Evolutionary conservation across 129 eudicot species (phyloP).

Genomic region (Lonicera japonica): DNA sequence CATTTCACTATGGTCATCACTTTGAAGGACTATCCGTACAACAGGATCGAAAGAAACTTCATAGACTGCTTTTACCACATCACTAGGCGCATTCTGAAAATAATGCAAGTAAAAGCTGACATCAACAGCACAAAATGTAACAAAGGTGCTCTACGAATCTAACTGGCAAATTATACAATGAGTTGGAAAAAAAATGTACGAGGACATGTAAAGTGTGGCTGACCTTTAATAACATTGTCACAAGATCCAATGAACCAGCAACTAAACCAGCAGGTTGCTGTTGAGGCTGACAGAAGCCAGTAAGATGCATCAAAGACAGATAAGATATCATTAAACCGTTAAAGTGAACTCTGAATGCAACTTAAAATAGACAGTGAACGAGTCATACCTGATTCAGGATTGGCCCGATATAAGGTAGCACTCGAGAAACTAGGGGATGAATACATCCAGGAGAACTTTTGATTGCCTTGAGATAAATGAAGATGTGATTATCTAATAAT

Average conservation of each 20-base stretch:
- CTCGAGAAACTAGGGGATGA: slow-evolving; percentile 79
- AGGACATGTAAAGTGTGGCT: slow-evolving; percentile 4
- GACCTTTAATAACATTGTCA: slow-evolving; percentile 81
- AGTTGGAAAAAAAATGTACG: background rate
- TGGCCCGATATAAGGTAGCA: slow-evolving; percentile 74
- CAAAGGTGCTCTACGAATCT: background rate
- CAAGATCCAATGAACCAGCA: slow-evolving; percentile 92
- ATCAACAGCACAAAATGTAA: background rate
- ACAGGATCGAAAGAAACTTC: slow-evolving; percentile 76
- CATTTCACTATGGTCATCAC: slow-evolving; percentile 90
- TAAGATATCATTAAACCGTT: slow-evolving; percentile 5
- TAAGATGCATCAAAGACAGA: slow-evolving; percentile 19
- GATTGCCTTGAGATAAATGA: slow-evolving; percentile 50
- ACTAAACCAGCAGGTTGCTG: slow-evolving; percentile 92
- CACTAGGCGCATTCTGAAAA: slow-evolving; percentile 68
- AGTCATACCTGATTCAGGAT: slow-evolving; percentile 63
- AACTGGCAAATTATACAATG: background rate
- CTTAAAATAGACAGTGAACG: slow-evolving; percentile 1
- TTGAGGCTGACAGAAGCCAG: slow-evolving; percentile 52
- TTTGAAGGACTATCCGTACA: slow-evolving; percentile 65
- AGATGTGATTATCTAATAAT: background rate
- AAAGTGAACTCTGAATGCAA: slow-evolving; percentile 6
- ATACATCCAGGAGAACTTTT: slow-evolving; percentile 90
- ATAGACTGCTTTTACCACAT: slow-evolving; percentile 65
- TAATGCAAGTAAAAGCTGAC: slow-evolving; percentile 13